These are phyloP conservation scores for Histomonas meleagridis DNA, from an alignment of 208 protist species.

Conservation along the genomic window DNA sequence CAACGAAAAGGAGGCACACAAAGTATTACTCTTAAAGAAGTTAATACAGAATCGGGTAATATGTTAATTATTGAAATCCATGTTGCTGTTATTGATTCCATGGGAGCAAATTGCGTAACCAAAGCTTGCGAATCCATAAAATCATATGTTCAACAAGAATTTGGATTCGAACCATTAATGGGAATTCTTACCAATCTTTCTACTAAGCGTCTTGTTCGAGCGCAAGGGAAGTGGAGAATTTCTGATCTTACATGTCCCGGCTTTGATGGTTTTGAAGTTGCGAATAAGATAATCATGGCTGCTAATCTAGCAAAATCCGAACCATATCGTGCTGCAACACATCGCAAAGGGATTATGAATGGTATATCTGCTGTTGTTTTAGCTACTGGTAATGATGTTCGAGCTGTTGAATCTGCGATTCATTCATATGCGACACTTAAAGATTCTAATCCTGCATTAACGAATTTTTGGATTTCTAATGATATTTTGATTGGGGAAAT, in stretches of 20 bases:
- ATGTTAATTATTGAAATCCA: conserved; percentile 18
- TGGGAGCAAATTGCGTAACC: conserved; percentile 27
- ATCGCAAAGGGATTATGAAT: conserved; percentile 34
- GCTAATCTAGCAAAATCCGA: not conserved
- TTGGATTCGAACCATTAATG: not conserved
- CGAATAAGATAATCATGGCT: not conserved
- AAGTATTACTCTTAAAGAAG: too few species aligned
- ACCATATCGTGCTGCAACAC: not conserved
- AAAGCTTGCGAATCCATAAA: conserved; percentile 23
- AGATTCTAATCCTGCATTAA: not conserved
- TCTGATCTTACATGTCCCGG: not conserved
- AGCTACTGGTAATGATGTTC: not conserved
- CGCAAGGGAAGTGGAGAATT: not conserved
- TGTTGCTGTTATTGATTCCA: not conserved
- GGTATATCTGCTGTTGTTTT: not conserved
- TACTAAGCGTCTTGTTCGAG: not conserved
- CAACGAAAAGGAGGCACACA: not conserved
- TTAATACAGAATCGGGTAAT: not conserved
- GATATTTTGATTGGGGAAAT: not conserved
- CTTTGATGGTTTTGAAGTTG: not conserved
- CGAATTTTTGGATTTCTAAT: not conserved
- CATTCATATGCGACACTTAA: not conserved
- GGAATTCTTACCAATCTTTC: conserved; percentile 7
- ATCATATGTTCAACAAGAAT: not conserved
- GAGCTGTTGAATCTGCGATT: not conserved